These are phyloP conservation scores for Spathaspora jeffriesii DNA, from an alignment of 1,139 yeast species.

Conservation along the genomic window DNA sequence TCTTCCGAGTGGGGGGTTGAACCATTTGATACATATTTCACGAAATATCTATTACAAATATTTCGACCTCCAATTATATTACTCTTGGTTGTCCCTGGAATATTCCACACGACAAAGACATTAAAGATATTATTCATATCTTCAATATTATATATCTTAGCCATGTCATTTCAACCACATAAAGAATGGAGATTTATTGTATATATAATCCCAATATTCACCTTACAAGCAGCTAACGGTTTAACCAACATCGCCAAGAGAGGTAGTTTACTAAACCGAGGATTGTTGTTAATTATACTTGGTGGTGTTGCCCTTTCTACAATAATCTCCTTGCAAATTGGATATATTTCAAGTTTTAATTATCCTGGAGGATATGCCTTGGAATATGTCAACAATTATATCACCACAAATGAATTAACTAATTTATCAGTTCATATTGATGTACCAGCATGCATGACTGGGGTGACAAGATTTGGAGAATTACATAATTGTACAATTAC, in stretches of 20 bases:
- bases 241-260: constrained; percentile 44
- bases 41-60: constrained; percentile 43
- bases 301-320: constrained; percentile 33
- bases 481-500: constrained; percentile 40
- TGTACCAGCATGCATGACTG: constrained; percentile 85
- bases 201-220: constrained; percentile 71
- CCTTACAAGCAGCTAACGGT: constrained; percentile 66
- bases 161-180: constrained; percentile 84
- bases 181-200: constrained; percentile 94
- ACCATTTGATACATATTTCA: constrained; percentile 70
- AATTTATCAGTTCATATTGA: constrained; percentile 64
- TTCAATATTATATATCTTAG: constrained; percentile 51
- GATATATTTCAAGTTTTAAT: constrained; percentile 67
- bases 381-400: constrained; percentile 45
- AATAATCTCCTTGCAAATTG: constrained; percentile 49
- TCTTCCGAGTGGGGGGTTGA: constrained; percentile 84
- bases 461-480: constrained; percentile 76
- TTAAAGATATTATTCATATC: constrained; percentile 38
- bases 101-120: constrained; percentile 37
- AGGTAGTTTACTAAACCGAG: constrained; percentile 25
- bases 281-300: constrained; percentile 28
- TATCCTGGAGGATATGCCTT: constrained; percentile 92
- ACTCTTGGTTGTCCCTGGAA: constrained; percentile 44
- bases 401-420: constrained; percentile 22
- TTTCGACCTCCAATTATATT: constrained; percentile 68